Evolutionary conservation across 2,329 filamentous ascomycete species (phyloP), one percentile per base, ranked within the genome.

Genomic region (Anisogramma anomala): DNA sequence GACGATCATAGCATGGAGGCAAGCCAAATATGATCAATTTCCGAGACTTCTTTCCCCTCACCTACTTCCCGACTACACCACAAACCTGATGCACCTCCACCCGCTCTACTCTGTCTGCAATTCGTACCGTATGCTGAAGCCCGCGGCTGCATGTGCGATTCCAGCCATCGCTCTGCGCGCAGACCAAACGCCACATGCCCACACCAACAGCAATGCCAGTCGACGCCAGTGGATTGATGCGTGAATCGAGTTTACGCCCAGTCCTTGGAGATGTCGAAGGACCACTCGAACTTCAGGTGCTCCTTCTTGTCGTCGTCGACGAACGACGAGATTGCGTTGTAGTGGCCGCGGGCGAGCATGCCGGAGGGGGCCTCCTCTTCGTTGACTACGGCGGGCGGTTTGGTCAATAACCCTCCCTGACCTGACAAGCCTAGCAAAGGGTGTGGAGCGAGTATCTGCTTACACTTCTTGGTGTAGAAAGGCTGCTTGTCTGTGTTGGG

Each of bases 211-310:
- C n/a, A n/a, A n/a, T n/a, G n/a, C n/a, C n/a, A n/a, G n/a, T n/a
- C n/a, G n/a, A n/a, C n/a, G n/a, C n/a, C n/a, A n/a, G n/a, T n/a
- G n/a, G n/a, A n/a, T n/a, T n/a, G n/a, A n/a, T n/a, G n/a, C n/a
- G n/a, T n/a, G n/a, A 10, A 27, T 27, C n/a, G 11, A 28, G 28
- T 55, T 52, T 79, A 84, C 42, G 44, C 45, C 91, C 91, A 96
- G 60, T 94, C 85, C 75, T 96, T 98, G 66, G 82, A 74, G 61
- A 98, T 94, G 58, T 95, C 84, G 57, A 98, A 96, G 48, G 81
- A 79, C 91, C 91, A 98, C 56, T 94, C 83, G 62, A 98, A 98
- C 59, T 82, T 72, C 49, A 98, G 71, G 64, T 98, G 88, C 49
- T 74, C 80, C 64, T 86, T 79, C 62, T 91, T 82, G 67, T 98